Conservation (phyloP, 2,329 filamentous ascomycete species). For the Cladosporium sp. region DNA sequence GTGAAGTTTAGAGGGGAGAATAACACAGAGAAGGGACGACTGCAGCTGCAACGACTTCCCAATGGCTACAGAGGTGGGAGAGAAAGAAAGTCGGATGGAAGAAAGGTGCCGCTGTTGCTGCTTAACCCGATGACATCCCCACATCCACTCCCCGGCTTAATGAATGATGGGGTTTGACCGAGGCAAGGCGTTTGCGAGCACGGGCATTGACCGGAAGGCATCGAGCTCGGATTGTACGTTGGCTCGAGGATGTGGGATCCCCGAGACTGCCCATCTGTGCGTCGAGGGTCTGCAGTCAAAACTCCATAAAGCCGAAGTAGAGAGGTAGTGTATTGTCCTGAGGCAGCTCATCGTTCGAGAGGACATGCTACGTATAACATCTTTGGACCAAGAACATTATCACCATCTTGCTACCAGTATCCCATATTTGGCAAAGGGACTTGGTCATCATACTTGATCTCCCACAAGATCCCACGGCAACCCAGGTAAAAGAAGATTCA, state of each 20-base stretch:
- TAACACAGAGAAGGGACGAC: neutral
- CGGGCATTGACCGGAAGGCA: neutral
- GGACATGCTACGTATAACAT: neutral
- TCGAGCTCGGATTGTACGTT: neutral
- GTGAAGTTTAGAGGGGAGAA: neutral
- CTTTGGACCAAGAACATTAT: too few relatives aligned
- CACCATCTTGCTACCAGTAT: too few relatives aligned
- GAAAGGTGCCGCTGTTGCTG: too few relatives aligned
- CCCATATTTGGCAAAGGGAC: too few relatives aligned
- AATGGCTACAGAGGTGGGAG: neutral
- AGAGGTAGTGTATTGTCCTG: neutral
- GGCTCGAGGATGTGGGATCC: neutral
- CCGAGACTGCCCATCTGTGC: conserved; percentile 4
- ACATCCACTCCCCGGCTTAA: too few relatives aligned
- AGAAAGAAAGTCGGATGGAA: neutral
- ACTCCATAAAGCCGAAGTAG: neutral
- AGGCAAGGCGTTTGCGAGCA: neutral
- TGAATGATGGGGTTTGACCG: neutral
- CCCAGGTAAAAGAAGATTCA: too few relatives aligned
- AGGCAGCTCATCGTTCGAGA: neutral
- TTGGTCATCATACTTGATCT: too few relatives aligned
- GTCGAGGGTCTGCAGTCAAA: neutral
- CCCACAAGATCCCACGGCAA: too few relatives aligned
- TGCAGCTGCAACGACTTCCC: neutral
- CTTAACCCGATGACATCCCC: too few relatives aligned